Evolutionary conservation across 495 filamentous ascomycete genomes (phyloP).

Genomic region (Patellaria atrata): DNA sequence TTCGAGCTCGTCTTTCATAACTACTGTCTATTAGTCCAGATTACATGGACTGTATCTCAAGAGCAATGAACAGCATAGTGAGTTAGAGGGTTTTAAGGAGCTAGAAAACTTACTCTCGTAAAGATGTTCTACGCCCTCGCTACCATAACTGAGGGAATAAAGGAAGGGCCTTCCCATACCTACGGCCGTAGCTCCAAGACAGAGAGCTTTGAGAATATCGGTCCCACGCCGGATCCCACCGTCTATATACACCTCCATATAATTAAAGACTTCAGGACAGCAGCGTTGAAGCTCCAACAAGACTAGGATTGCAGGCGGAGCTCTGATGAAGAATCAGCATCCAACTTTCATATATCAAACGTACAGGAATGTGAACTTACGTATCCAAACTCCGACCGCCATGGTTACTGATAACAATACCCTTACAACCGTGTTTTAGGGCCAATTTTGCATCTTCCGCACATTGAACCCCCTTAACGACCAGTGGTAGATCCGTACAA

Average conservation of each 20-base stretch:
- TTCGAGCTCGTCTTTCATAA: slow-evolving; percentile 63
- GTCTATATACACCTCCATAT: slow-evolving; percentile 51
- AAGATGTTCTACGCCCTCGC: slow-evolving; percentile 29
- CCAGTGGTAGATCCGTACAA: slow-evolving; percentile 34
- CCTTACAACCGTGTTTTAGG: slow-evolving; percentile 39
- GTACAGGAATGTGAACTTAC: slow-evolving; percentile 6
- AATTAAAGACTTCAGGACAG: slow-evolving; percentile 44
- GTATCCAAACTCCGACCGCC: slow-evolving; percentile 57
- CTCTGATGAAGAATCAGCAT: slow-evolving; percentile 6
- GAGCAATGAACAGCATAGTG: too few species aligned
- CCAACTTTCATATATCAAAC: background rate
- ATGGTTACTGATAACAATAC: slow-evolving; percentile 52
- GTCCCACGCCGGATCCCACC: slow-evolving; percentile 49
- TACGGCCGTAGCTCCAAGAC: slow-evolving; percentile 48
- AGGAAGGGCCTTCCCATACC: slow-evolving; percentile 50
- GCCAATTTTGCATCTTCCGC: slow-evolving; percentile 45
- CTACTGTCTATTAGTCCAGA: too few species aligned
- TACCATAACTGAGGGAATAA: slow-evolving; percentile 36
- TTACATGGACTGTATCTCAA: too few species aligned
- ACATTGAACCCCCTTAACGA: slow-evolving; percentile 53
- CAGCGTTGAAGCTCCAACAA: slow-evolving; percentile 49
- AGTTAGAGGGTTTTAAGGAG: slow-evolving; percentile 7
- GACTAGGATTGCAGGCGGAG: slow-evolving; percentile 44
- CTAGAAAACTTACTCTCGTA: slow-evolving; percentile 34
- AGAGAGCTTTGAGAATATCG: slow-evolving; percentile 57